Percentiles rank a stretch among this genome's conserved stretches.
These are phyloP conservation scores for Barbarea vulgaris DNA, from an alignment of 345 rosid genomes.

Conservation along the genomic window DNA sequence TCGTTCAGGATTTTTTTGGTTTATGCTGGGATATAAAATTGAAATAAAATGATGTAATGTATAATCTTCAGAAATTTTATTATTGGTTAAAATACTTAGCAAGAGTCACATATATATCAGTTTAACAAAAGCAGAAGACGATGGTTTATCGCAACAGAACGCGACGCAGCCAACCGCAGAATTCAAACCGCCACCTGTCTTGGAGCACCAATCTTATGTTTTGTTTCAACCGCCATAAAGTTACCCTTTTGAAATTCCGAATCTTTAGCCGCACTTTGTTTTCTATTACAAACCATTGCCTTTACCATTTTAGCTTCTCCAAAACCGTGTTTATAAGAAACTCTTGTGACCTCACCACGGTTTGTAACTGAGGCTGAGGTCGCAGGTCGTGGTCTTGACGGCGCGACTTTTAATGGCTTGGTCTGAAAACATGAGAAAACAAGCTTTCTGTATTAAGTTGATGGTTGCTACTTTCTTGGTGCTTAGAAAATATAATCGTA, in stretches of 20 bases:
- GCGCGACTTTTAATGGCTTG: conserved; percentile 18
- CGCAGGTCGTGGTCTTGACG: conserved; percentile 14
- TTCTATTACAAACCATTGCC: conserved; percentile 1
- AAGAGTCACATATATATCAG: background rate
- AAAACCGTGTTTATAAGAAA: conserved; percentile 13
- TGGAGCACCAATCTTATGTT: too few relatives aligned
- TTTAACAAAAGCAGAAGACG: conserved; percentile 16
- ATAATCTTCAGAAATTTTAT: background rate
- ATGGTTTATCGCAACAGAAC: background rate
- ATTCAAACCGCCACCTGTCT: too few relatives aligned
- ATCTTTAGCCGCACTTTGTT: background rate
- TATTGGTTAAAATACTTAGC: conserved; percentile 14
- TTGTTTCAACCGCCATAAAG: too few relatives aligned
- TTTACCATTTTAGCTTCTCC: conserved; percentile 19
- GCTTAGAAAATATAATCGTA: background rate
- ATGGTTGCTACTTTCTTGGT: background rate
- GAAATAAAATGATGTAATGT: background rate
- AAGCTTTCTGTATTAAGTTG: background rate
- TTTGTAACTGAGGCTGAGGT: conserved; percentile 10
- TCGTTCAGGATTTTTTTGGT: background rate
- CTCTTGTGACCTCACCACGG: background rate
- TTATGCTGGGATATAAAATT: background rate
- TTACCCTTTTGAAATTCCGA: conserved; percentile 13
- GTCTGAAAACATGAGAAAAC: conserved; percentile 24
- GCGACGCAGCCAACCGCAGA: too few relatives aligned